phyloP scores from a whole-genome alignment of 1,284 basidiomycete genomes.

The Ustilago bromivora region DNA sequence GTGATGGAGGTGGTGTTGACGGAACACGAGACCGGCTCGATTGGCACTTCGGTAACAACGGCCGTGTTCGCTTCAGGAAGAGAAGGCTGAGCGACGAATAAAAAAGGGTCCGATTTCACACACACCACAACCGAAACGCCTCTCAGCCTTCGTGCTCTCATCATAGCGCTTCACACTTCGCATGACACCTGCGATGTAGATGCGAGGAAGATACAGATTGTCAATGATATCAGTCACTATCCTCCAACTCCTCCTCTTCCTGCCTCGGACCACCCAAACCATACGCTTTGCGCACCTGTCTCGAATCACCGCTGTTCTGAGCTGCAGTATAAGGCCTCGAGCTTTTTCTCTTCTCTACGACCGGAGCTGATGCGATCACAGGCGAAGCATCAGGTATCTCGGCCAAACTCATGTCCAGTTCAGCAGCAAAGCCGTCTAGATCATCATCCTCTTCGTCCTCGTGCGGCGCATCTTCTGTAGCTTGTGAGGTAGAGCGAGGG shows the following conservation, averaged over 20 bases:
- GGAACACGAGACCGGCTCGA: background rate
- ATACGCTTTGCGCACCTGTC: slow-evolving; percentile 35
- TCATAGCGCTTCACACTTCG: background rate
- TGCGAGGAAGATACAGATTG: background rate
- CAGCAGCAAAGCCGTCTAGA: slow-evolving; percentile 49
- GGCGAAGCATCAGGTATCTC: slow-evolving; percentile 26
- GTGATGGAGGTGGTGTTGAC: slow-evolving; percentile 4
- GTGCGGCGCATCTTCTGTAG: slow-evolving; percentile 2
- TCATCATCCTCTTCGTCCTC: slow-evolving; percentile 41
- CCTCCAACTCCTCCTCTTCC: slow-evolving; percentile 52
- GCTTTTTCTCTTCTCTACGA: slow-evolving; percentile 29
- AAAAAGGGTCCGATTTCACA: slow-evolving; percentile 15
- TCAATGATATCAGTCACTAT: slow-evolving; percentile 31
- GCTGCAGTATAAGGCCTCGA: slow-evolving; percentile 5
- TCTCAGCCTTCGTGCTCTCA: background rate
- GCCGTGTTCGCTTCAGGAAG: background rate
- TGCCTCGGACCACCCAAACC: slow-evolving; percentile 47
- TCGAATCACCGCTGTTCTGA: slow-evolving; percentile 1
- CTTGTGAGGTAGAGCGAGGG: background rate
- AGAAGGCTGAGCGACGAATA: background rate
- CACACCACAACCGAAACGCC: background rate
- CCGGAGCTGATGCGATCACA: background rate
- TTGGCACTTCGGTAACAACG: background rate
- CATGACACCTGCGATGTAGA: background rate
- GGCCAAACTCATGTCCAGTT: slow-evolving; percentile 48